Evolutionary conservation across 2,329 filamentous ascomycete genomes (phyloP).

Genomic region (Moelleriella libera): DNA sequence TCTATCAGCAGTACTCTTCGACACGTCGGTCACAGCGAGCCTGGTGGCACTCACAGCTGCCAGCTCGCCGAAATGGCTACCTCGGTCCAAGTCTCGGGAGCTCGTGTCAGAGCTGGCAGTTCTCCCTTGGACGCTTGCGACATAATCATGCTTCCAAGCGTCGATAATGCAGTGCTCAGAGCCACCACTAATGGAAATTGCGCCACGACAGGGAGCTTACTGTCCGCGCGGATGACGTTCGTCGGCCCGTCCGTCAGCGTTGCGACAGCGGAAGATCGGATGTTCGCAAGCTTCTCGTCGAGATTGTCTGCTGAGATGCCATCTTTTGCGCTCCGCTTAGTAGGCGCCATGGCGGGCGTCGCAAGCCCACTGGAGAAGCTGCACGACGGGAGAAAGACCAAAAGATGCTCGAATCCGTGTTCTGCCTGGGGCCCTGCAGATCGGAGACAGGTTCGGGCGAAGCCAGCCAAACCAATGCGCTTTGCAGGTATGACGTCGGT

Average conservation of each 20-base stretch:
- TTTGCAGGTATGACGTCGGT: no score
- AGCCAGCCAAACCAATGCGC: no score
- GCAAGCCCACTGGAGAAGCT: not conserved
- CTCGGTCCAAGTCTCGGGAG: constrained; percentile 46
- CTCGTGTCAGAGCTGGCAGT: constrained; percentile 52
- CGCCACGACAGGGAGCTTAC: constrained; percentile 25
- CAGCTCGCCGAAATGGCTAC: constrained; percentile 38
- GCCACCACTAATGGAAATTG: constrained; percentile 38
- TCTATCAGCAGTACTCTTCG: no score
- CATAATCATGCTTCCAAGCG: constrained; percentile 47
- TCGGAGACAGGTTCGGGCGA: no score
- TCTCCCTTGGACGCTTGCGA: constrained; percentile 48
- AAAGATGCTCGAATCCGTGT: no score
- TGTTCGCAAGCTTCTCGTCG: not conserved
- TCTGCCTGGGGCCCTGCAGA: no score
- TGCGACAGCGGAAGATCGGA: constrained; percentile 4
- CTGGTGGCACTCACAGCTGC: constrained; percentile 45
- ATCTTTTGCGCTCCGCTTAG: constrained; percentile 10
- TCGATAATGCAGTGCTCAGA: constrained; percentile 47
- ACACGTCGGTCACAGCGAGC: no score
- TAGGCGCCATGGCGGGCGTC: constrained; percentile 7
- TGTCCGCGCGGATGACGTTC: not conserved
- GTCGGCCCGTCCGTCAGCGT: constrained; percentile 5
- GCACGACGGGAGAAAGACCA: no score
- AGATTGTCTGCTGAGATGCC: constrained; percentile 5